These are phyloP conservation scores for Cordyceps tenuipes DNA, from an alignment of 2,329 filamentous ascomycete species.

Conservation along the genomic window DNA sequence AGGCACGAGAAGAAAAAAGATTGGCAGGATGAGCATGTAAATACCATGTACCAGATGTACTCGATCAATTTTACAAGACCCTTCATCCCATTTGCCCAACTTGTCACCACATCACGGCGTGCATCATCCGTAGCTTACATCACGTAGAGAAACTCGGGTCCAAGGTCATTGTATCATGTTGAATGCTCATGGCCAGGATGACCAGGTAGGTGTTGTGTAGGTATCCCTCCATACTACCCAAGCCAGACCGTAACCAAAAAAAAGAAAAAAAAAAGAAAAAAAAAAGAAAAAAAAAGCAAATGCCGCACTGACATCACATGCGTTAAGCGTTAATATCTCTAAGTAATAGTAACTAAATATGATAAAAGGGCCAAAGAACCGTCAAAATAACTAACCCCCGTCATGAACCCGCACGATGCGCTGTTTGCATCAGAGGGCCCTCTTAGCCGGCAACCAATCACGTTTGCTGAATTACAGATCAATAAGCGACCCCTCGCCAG, in stretches of 20 bases:
- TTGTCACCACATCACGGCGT: not conserved
- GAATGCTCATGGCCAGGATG: not conserved
- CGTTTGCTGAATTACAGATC: conserved; percentile 33
- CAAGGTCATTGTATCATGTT: conserved; percentile 3
- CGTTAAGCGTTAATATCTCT: conserved; percentile 8
- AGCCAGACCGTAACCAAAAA: not conserved
- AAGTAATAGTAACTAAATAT: not conserved
- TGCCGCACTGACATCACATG: conserved; percentile 6
- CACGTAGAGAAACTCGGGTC: not conserved
- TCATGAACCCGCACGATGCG: not conserved
- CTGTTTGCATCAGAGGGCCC: not conserved
- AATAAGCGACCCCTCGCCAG: conserved; percentile 41
- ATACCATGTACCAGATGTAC: not conserved
- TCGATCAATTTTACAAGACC: not conserved
- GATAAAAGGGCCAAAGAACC: not conserved
- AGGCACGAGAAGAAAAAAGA: not conserved
- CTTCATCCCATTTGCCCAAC: not conserved
- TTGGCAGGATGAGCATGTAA: not conserved
- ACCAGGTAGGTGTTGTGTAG: not conserved
- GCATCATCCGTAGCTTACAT: not conserved
- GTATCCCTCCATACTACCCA: not conserved
- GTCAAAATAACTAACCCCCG: not conserved
- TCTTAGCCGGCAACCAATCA: too few relatives aligned
- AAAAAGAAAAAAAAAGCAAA: not conserved
- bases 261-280: too few relatives aligned